phyloP scores from a whole-genome alignment of 306 rosid genomes.

The Lathyrus oleraceus region DNA sequence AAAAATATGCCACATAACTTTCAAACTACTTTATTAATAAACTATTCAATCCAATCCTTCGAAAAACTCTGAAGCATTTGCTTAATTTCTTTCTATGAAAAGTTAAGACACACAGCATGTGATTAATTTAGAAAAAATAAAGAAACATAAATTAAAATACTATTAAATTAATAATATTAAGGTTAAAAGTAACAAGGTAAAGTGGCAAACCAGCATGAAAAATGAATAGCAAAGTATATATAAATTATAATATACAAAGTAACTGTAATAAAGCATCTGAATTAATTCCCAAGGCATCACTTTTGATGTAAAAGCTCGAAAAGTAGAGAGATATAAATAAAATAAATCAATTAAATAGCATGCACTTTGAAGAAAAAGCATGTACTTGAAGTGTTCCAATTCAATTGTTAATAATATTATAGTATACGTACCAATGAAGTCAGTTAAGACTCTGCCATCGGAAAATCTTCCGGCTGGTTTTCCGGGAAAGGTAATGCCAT shows the following conservation, averaged over 20 bases:
- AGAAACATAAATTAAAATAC: no score
- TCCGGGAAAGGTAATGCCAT: constrained; percentile 31
- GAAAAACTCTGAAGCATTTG: no score
- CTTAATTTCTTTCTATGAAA: no score
- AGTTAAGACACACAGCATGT: no score
- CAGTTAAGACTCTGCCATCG: constrained; percentile 31
- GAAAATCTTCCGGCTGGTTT: constrained; percentile 38
- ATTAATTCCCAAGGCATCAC: background rate
- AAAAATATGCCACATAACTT: no score
- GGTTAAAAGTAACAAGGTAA: no score
- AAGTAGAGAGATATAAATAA: background rate
- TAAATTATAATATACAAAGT: background rate
- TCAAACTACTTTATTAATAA: no score
- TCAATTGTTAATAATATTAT: background rate
- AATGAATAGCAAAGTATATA: background rate
- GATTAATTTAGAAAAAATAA: no score
- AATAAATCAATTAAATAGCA: background rate
- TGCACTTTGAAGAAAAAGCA: background rate
- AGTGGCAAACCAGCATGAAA: constrained; percentile 31
- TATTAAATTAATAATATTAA: no score
- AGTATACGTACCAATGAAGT: constrained; percentile 28
- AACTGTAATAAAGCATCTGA: background rate
- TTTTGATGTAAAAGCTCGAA: background rate
- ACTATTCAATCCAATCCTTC: no score
- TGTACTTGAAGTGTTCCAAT: background rate